A percentile compares a stretch with the other conserved stretches of the same genome.
These are phyloP conservation scores for Aechmea fasciata DNA, from an alignment of 176 grass and related monocot genomes.

Conservation along the genomic window DNA sequence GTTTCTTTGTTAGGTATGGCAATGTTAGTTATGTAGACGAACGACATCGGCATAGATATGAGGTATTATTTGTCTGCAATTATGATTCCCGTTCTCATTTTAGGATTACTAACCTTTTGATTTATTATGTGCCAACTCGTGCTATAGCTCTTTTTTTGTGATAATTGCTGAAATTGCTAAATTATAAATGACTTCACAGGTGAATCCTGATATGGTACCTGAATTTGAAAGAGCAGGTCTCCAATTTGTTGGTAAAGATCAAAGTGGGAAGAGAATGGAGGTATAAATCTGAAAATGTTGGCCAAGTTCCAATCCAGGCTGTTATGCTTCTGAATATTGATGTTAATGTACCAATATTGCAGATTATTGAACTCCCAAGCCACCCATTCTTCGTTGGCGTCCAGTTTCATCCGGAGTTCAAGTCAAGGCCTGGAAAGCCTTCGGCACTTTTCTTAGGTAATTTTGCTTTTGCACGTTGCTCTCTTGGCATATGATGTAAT, in stretches of 20 bases:
- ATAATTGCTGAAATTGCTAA: background rate
- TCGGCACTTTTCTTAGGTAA: slow-evolving; percentile 95
- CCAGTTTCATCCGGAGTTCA: slow-evolving; percentile 97
- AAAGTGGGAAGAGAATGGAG: slow-evolving; percentile 81
- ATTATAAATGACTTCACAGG: slow-evolving; percentile 33
- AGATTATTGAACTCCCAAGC: slow-evolving; percentile 79
- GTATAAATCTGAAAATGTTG: slow-evolving; percentile 12
- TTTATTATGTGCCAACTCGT: background rate
- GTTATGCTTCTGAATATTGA: background rate
- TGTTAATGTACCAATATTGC: slow-evolving; percentile 20
- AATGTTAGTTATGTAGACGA: slow-evolving; percentile 62
- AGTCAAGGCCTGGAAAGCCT: slow-evolving; percentile 83
- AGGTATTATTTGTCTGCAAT: slow-evolving; percentile 39
- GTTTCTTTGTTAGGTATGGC: slow-evolving; percentile 47
- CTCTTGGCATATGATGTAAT: background rate
- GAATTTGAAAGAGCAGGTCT: slow-evolving; percentile 89
- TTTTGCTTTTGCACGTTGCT: background rate
- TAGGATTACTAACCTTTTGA: background rate
- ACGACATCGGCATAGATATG: slow-evolving; percentile 91
- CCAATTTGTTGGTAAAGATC: slow-evolving; percentile 74
- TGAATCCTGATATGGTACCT: slow-evolving; percentile 84
- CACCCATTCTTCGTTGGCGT: slow-evolving; percentile 74
- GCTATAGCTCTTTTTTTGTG: background rate
- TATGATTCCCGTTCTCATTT: background rate
- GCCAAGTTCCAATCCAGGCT: background rate